Percentiles rank a stretch among this genome's conserved stretches.
Evolutionary conservation across 2,329 filamentous ascomycete genomes (phyloP).

Genomic region (Sarocladiaceae sp.): DNA sequence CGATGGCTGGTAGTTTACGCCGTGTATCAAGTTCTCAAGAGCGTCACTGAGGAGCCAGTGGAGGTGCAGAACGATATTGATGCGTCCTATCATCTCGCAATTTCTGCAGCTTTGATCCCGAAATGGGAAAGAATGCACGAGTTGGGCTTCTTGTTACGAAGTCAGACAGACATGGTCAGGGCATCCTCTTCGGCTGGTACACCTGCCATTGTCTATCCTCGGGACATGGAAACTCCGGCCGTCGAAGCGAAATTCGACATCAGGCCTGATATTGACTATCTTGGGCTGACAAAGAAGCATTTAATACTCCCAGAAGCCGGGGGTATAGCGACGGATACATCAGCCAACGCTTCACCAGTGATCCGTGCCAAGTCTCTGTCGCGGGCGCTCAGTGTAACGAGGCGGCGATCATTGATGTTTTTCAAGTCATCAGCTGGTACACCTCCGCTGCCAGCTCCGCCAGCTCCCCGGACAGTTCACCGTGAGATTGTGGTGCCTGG

Average conservation of each 20-base stretch:
- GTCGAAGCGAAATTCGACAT: conserved; percentile 31
- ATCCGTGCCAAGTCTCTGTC: conserved; percentile 24
- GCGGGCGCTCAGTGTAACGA: conserved; percentile 23
- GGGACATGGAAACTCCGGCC: too few species aligned
- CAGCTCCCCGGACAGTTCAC: conserved; percentile 19
- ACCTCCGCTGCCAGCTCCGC: conserved; percentile 10
- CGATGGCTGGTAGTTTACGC: conserved; percentile 74
- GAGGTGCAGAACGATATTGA: conserved; percentile 53
- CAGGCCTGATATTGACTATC: conserved; percentile 51
- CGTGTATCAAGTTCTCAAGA: conserved; percentile 64
- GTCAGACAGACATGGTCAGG: conserved; percentile 21
- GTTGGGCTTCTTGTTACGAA: conserved; percentile 20
- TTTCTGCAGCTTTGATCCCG: conserved; percentile 35
- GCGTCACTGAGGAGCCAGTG: conserved; percentile 53
- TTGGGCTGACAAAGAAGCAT: conserved; percentile 35
- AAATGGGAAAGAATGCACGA: conserved; percentile 36
- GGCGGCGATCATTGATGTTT: conserved; percentile 27
- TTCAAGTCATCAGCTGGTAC: conserved; percentile 20
- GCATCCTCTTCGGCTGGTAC: conserved; percentile 3
- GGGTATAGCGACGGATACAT: not conserved
- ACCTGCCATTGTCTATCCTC: not conserved
- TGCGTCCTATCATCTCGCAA: conserved; percentile 50
- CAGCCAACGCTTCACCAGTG: conserved; percentile 4
- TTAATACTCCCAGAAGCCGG: too few species aligned
- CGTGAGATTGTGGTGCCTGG: conserved; percentile 48